Conservation (phyloP, 1,139 yeast species). For the Nakaseomyces delphensis region DNA sequence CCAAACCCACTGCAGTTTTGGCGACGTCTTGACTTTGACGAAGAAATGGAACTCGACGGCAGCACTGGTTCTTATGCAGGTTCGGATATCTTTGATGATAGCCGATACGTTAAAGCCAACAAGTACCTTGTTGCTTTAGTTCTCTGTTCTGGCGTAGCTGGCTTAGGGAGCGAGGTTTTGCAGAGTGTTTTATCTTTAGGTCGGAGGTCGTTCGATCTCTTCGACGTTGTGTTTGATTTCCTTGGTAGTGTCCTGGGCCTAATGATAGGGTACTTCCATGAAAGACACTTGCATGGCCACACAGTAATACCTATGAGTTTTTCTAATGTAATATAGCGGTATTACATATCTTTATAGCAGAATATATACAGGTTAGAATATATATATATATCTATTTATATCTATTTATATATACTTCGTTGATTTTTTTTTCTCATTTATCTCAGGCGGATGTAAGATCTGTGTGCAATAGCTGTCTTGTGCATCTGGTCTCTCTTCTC, state of each 20-base stretch:
- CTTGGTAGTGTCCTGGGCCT: conserved; percentile 28
- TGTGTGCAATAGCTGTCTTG: conserved; percentile 72
- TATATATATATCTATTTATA: conserved; percentile 7
- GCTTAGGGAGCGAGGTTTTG: conserved; percentile 45
- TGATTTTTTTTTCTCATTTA: conserved; percentile 11
- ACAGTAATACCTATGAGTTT: not conserved
- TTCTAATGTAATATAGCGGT: too few relatives aligned
- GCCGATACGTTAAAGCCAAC: conserved; percentile 19
- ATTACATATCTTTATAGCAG: conserved; percentile 5
- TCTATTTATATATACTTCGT: not conserved
- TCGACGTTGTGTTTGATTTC: conserved; percentile 42
- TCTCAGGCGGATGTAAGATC: conserved; percentile 55
- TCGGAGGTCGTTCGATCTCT: conserved; percentile 39
- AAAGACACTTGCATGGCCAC: not conserved
- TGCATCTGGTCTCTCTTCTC: conserved; percentile 81
- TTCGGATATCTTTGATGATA: not conserved
- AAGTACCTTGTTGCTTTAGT: conserved; percentile 34
- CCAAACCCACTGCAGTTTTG: not conserved
- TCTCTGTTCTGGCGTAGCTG: conserved; percentile 39
- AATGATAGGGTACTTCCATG: conserved; percentile 10
- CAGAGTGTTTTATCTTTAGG: conserved; percentile 39
- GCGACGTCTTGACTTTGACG: not conserved
- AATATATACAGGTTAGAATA: too few relatives aligned
- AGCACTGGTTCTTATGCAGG: not conserved
- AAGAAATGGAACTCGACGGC: not conserved